Base-by-base conservation (phyloP, 2,329 filamentous ascomycete genomes). In the Sporothrix variecibatus region DNA sequence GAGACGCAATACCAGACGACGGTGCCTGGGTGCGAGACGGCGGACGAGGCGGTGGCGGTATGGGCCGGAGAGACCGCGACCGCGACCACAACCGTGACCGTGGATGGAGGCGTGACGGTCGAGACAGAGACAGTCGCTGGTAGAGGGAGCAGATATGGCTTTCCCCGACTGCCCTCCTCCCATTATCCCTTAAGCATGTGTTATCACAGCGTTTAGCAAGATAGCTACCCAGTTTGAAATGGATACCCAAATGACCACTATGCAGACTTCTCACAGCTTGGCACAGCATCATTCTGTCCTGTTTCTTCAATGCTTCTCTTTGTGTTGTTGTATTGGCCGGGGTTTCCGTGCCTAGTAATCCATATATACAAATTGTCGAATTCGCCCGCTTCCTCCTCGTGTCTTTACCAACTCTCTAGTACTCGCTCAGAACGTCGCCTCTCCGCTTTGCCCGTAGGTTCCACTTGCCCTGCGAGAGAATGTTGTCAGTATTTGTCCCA, bases 391-490 rank as follows among this genome's bases (percentile, higher is more conserved):
- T 46, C 65, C 40, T 43, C 64, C 17, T 7, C 8, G n/a, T 40
- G 15, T 31, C 17, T 34, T 49, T 7, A 23, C 6, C 11, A 70
- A 11, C 51, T 43, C 17, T 40, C 81, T 86, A 98, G 82, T 88
- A 95, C 84, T 98, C 95, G 73, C 86, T 85, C 80, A 97, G 87
- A n/a, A 91, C 87, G 81, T 98, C 95, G 72, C 94, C 95, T 83
- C 89, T 92, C 82, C 93, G 88, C 91, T 98, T 98, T 74, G 91
- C 95, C 78, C 94, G 90, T 78, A 98, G 82, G 68, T 97, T 88
- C 82, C 86, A 97, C 81, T 95, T 94, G 80, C 95, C 96, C 95
- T 98, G 79, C 8, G 31, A 6, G 78, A 76, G 75, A 79, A 73
- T 77, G 71, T 60, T 72, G 23, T 69, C 65, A 17, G 72, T 3